Evolutionary conservation across 2,329 filamentous ascomycete genomes (phyloP).

Genomic region (Alternaria hordeiaustralica): DNA sequence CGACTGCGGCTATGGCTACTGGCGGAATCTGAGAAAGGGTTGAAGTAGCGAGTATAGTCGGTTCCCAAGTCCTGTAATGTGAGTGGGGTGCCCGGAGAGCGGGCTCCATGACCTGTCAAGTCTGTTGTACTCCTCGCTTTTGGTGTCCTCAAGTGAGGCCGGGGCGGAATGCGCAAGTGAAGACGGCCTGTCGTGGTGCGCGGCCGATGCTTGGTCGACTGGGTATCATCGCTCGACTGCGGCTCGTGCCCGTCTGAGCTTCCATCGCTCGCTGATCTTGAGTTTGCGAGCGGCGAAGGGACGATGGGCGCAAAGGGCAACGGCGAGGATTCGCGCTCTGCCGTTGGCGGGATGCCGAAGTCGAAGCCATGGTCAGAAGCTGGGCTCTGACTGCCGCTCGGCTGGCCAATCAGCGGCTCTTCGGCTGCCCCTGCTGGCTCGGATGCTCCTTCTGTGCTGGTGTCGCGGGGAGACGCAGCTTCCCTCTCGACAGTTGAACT

Average conservation of each 20-base stretch:
- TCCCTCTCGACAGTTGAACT: conserved; percentile 30
- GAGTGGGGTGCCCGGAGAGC: conserved; percentile 24
- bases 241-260: neutral
- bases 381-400: conserved; percentile 7
- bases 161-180: conserved; percentile 17
- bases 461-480: conserved; percentile 22
- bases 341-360: conserved; percentile 7
- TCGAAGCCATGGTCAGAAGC: conserved; percentile 12
- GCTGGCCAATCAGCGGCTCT: neutral
- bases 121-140: conserved; percentile 27
- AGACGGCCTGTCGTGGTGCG: conserved; percentile 3
- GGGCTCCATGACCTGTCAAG: conserved; percentile 13
- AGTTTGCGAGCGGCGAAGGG: conserved; percentile 15
- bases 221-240: conserved; percentile 15
- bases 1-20: conserved; percentile 31
- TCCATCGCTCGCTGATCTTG: conserved; percentile 4
- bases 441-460: conserved; percentile 7
- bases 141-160: conserved; percentile 17
- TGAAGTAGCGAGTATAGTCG: conserved; percentile 48
- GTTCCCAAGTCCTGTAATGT: conserved; percentile 40
- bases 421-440: conserved; percentile 7
- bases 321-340: conserved; percentile 5
- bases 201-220: conserved; percentile 2
- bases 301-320: conserved; percentile 15
- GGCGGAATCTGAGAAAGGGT: conserved; percentile 36